These are phyloP conservation scores for Andrographis paniculata DNA, from an alignment of 305 asterid genomes.

Conservation along the genomic window DNA sequence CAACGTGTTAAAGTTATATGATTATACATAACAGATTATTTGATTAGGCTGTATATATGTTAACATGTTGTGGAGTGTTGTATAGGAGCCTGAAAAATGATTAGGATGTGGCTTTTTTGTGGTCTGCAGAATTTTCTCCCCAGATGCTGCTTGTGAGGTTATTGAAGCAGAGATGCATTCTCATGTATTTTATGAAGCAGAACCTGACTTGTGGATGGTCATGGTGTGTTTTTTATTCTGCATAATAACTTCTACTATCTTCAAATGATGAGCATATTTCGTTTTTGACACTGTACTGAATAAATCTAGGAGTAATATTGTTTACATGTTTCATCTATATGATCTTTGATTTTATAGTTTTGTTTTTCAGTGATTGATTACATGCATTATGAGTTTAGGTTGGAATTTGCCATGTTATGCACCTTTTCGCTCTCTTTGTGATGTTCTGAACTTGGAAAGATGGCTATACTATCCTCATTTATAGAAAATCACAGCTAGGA, in stretches of 20 bases:
- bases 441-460: too few relatives aligned
- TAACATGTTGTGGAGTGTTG: too few relatives aligned
- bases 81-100: background rate
- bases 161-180: conserved; percentile 94
- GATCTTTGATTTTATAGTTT: background rate
- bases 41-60: too few relatives aligned
- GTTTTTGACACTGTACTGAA: conserved; percentile 5
- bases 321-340: background rate
- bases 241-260: conserved; percentile 9
- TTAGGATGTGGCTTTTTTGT: background rate
- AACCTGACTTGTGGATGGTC: conserved; percentile 96
- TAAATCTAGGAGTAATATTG: conserved; percentile 10
- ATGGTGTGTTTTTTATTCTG: conserved; percentile 46
- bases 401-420: background rate
- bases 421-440: background rate
- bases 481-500: background rate
- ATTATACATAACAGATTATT: too few relatives aligned
- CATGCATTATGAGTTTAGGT: background rate
- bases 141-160: conserved; percentile 84
- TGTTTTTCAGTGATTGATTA: background rate
- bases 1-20: too few relatives aligned
- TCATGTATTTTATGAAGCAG: conserved; percentile 88
- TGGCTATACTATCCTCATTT: background rate
- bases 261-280: conserved; percentile 13
- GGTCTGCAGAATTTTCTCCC: conserved; percentile 75